Evolutionary conservation across 169 alveolate species (phyloP).

Genomic region (Theileria parva): DNA sequence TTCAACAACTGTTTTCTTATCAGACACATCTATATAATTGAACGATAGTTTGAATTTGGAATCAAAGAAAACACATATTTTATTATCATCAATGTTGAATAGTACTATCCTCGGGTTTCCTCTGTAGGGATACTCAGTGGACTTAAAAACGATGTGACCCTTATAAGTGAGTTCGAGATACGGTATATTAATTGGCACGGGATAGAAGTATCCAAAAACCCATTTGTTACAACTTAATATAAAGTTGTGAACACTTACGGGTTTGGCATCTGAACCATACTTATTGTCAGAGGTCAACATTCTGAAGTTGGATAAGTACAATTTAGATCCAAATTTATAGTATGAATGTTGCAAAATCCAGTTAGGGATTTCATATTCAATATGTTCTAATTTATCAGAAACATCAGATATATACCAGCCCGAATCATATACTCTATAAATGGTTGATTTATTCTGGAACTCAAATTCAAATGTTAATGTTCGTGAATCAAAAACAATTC

Average conservation of each 20-base stretch:
- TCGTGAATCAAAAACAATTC: not conserved
- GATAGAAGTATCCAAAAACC: not conserved
- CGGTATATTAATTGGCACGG: not conserved
- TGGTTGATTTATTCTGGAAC: not conserved
- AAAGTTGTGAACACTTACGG: not conserved
- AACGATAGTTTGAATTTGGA: not conserved
- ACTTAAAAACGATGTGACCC: not conserved
- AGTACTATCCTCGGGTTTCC: not conserved
- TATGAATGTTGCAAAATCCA: not conserved
- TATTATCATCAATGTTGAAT: no score
- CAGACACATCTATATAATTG: not conserved
- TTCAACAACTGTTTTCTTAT: not conserved
- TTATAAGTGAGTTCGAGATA: not conserved
- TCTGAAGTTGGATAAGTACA: not conserved
- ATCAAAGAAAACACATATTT: not conserved
- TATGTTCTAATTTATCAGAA: not conserved
- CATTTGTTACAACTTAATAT: not conserved
- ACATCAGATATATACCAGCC: not conserved
- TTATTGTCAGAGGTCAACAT: not conserved
- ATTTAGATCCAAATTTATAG: not conserved
- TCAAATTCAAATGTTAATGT: not conserved
- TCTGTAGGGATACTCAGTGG: not conserved
- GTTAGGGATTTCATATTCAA: not conserved
- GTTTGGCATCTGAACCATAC: not conserved
- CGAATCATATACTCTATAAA: not conserved